A percentile compares a stretch with the other conserved stretches of the same genome.
Evolutionary conservation across 352 stramenopile genomes (phyloP).

Genomic region (Elongisporangium undulatum): DNA sequence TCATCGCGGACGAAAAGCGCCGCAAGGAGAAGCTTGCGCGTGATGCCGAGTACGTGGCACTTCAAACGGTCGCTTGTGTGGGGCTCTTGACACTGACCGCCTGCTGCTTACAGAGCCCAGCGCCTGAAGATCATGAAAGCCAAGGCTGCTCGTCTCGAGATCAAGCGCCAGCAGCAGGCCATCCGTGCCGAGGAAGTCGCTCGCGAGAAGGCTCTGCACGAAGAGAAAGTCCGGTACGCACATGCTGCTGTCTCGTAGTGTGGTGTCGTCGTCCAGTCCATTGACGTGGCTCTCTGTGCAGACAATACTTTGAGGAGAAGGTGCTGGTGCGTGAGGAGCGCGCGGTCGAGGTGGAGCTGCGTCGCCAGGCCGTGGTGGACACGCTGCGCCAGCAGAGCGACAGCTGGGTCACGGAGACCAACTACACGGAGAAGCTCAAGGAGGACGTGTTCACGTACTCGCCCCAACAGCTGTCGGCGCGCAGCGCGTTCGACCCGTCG

Average conservation of each 20-base stretch:
- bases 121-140: conserved; percentile 84
- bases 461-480: conserved; percentile 60
- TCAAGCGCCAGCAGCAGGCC: conserved; percentile 84
- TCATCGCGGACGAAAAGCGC: conserved; percentile 64
- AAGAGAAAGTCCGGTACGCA: conserved; percentile 65
- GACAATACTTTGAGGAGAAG: conserved; percentile 79
- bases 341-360: conserved; percentile 53
- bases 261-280: background rate
- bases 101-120: conserved; percentile 43
- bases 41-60: conserved; percentile 69
- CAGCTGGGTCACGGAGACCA: conserved; percentile 70
- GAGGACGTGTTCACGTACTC: conserved; percentile 86
- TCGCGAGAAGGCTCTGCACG: conserved; percentile 73
- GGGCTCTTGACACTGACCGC: background rate
- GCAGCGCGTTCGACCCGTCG: conserved; percentile 65
- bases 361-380: conserved; percentile 62
- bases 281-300: conserved; percentile 7
- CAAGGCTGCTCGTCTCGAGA: conserved; percentile 81
- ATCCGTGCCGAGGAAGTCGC: conserved; percentile 79
- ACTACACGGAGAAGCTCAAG: conserved; percentile 75
- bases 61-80: background rate
- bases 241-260: background rate
- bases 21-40: conserved; percentile 76
- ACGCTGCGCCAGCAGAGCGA: conserved; percentile 54
- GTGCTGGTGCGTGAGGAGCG: conserved; percentile 62